These are phyloP conservation scores for Lunasporangiospora selenospora DNA, from an alignment of 192 early-diverging fungal species.

Conservation along the genomic window DNA sequence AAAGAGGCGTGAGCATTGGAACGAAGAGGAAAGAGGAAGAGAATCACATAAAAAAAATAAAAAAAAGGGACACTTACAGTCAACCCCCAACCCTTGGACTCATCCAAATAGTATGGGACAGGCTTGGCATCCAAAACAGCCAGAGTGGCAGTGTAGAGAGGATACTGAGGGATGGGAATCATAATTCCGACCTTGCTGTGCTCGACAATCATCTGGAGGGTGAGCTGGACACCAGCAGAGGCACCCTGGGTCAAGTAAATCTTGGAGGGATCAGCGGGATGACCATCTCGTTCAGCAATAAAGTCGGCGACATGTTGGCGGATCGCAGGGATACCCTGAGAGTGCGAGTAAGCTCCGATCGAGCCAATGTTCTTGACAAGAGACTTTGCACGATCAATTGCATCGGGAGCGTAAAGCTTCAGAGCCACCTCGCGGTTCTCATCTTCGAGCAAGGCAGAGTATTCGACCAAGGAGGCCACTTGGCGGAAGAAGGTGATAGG, in stretches of 20 bases:
- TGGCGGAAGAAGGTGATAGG: slow-evolving; percentile 98
- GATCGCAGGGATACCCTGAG: slow-evolving; percentile 86
- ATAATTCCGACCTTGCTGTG: slow-evolving; percentile 88
- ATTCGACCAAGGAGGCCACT: slow-evolving; percentile 90
- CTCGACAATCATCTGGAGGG: slow-evolving; percentile 88
- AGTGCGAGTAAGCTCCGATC: slow-evolving; percentile 93
- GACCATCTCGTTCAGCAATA: slow-evolving; percentile 92
- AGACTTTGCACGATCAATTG: slow-evolving; percentile 81
- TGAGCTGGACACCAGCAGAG: slow-evolving; percentile 88
- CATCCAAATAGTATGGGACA: slow-evolving; percentile 94
- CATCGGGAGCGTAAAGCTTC: slow-evolving; percentile 84
- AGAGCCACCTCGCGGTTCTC: slow-evolving; percentile 61
- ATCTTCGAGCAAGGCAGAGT: slow-evolving; percentile 77
- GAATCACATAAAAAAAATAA: neutral
- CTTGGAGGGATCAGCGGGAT: slow-evolving; percentile 79
- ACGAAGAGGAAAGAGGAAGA: too few species aligned
- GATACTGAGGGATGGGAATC: slow-evolving; percentile 99
- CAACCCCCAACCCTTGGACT: slow-evolving; percentile 84
- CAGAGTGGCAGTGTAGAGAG: slow-evolving; percentile 96
- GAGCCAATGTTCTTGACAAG: slow-evolving; percentile 75
- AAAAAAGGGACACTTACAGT: slow-evolving; percentile 33
- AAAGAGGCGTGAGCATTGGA: too few species aligned
- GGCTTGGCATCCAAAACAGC: slow-evolving; percentile 80
- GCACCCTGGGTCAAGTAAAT: slow-evolving; percentile 96
- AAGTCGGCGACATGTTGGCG: slow-evolving; percentile 89